Base-by-base conservation (phyloP, 2,329 filamentous ascomycete species). In the Penicillium sp. region DNA sequence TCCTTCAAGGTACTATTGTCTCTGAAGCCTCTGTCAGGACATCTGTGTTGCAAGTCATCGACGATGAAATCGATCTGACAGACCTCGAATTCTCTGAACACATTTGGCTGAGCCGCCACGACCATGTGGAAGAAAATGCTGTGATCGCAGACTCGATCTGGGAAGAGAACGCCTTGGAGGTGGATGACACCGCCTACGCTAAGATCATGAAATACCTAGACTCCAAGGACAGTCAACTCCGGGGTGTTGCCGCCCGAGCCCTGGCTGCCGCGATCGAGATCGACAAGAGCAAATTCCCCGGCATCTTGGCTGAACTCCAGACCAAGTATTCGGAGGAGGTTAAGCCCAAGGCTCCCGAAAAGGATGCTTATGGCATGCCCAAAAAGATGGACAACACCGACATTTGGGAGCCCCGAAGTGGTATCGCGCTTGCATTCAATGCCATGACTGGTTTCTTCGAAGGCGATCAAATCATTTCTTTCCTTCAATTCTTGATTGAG, bases 321-420 rank as follows among this genome's bases (percentile, higher is more conserved):
- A 72, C 79, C 4, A 82, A 81, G 2, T 98, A 98, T 66, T 70
- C 78, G 39, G 84, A 91, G 55, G 81, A 92, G 56, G 86, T 88
- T 6, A 95, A 93, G 67, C 88, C 90, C 1, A 84, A 87, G 51
- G 81, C 87, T 41, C 89, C 90, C 9, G 84, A 92, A 62, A 83
- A 92, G 33, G 92, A 98, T 66, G 87, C 92, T 56, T 97, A 89
- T 66, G 93, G 95, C 46, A 95, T 98, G 88, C 88, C 89, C 3
- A 86, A 84, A 63, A 97, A 95, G 72, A 84, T 86, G 65, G 89
- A 97, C 58, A 76, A 90, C 9, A 81, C 87, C 4, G 93, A 98
- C 70, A 87, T 86, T 1, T 98, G 92, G 92, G 90, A 96, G 68
- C 82, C 83, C 10, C 82, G 95, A 58, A 91, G 95, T 63, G 93